Evolutionary conservation across 2,329 filamentous ascomycete genomes (phyloP), one percentile per base, ranked within the genome.

Genomic region (Fusarium equiseti): DNA sequence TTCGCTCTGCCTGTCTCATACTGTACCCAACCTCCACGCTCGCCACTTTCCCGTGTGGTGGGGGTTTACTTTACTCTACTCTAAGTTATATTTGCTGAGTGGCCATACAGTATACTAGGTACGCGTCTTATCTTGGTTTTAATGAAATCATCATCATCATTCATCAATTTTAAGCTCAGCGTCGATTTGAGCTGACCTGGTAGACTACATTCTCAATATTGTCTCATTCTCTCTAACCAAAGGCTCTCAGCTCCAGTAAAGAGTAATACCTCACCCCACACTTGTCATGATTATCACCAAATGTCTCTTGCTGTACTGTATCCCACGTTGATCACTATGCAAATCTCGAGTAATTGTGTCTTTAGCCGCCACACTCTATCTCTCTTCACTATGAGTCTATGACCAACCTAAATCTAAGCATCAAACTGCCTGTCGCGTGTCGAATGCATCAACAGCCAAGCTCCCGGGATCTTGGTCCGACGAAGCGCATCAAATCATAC

Each of bases 71-170:
- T n/a, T n/a, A 38, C 35, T 38, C 10, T n/a, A 38, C 35, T n/a
- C 35, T 38, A 26, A 26, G 46, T 20, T 45, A 35, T 50, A 50
- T 53, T 45, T 11, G 29, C 50, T 52, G 32, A 52, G 24, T 38
- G 32, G 32, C 16, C 32, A 51, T 38, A 35, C 20, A 44, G 13
- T 51, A 44, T 24, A 44, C 35, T 38, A 38, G 20, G 12, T 44
- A 24, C 27, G 51, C 43, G 50, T 55, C 70, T 72, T 72, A 72
- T 72, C 69, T 72, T 60, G 46, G 38, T 53, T 68, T 63, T 31
- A 29, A 48, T 65, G 52, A 43, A 72, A 59, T 72, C 66, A 72
- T 61, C 58, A 66, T 38, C 69, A 60, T 70, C 66, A 55, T 60
- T 70, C 38, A 72, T 70, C 46, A 26, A 43, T 60, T 52, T 46